Evolutionary conservation across 306 rosid species (phyloP), one percentile per base, ranked within the genome.

Genomic region (Biancaea sappan): DNA sequence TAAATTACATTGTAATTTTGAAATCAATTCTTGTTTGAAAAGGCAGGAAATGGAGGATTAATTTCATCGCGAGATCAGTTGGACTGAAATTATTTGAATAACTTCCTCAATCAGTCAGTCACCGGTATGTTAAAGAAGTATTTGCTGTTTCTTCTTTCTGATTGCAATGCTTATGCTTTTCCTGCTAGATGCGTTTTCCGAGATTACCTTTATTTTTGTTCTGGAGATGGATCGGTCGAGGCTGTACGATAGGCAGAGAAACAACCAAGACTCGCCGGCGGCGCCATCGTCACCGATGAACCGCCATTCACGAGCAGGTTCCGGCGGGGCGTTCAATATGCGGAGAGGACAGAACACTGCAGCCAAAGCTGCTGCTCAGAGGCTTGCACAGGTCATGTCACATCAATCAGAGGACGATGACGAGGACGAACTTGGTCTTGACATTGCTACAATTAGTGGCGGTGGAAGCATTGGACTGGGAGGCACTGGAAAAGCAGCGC

Each of bases 361-460:
- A 14, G 81, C 95, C 6, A 91, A 90, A 84, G 97, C 99, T 6
- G 97, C 99, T 1, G 99, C 99, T 0, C 96, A 92, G 68, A 87
- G 97, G 82, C 96, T 94, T n/a, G 99, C 96, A n/a, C 92, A 88
- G 74, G 97, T 90, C 38, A 94, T 94, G 99, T 85, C 99, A 58
- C 74, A 83, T 69, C 87, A 88, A 25, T 81, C 72, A 2, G 67
- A 82, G 1, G 93, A 84, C 0, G 94, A 87, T 0, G 97, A 87
- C 1, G 97, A 90, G 0, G 96, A 92, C 2, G 93, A 89, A 26
- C 72, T 88, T 47, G 54, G 85, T 64, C 81, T 80, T n/a, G 94
- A 94, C 50, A 85, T 81, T 31, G 71, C 80, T 52, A 5, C 82
- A 21, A 29, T 80, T 13, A 63, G 82, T 73, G 79, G 86, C 52